Evolutionary conservation across 1,284 basidiomycete genomes (phyloP).

Genomic region (Rhodotorula glutinis): DNA sequence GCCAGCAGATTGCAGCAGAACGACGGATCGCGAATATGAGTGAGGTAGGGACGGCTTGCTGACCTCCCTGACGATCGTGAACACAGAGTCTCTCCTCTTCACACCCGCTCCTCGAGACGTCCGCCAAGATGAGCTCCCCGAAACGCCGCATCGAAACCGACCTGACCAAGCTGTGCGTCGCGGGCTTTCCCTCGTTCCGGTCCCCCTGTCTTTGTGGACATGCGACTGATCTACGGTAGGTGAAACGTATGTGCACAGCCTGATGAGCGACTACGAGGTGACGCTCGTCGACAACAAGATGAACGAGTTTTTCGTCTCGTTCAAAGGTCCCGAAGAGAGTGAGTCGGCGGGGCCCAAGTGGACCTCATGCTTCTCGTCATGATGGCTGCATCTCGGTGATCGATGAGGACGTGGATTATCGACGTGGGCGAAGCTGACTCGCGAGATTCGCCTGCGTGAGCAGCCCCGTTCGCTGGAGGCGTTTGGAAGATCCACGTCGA

Average conservation of each 20-base stretch:
- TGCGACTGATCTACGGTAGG: background rate
- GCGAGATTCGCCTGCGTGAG: background rate
- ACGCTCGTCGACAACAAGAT: conserved; percentile 96
- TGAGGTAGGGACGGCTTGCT: no score
- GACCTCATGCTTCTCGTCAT: background rate
- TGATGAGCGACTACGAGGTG: conserved; percentile 97
- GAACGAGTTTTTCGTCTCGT: conserved; percentile 97
- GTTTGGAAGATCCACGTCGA: conserved; percentile 99
- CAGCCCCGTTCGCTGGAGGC: conserved; percentile 92
- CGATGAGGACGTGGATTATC: no score
- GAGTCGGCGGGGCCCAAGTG: conserved; percentile 50
- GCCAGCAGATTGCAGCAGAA: no score
- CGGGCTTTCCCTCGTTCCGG: conserved; percentile 23
- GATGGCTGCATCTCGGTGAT: background rate
- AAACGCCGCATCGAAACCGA: conserved; percentile 98
- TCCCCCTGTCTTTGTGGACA: no score
- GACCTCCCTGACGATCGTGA: no score
- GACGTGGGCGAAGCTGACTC: background rate
- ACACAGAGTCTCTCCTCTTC: no score
- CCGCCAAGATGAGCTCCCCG: conserved; percentile 54
- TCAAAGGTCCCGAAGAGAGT: conserved; percentile 93
- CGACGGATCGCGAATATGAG: no score
- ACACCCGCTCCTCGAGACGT: no score
- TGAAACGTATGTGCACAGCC: conserved; percentile 57
- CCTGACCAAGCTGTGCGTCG: conserved; percentile 92